Evolutionary conservation across 2,329 filamentous ascomycete species (phyloP).

Genomic region (Cercospora beticola): DNA sequence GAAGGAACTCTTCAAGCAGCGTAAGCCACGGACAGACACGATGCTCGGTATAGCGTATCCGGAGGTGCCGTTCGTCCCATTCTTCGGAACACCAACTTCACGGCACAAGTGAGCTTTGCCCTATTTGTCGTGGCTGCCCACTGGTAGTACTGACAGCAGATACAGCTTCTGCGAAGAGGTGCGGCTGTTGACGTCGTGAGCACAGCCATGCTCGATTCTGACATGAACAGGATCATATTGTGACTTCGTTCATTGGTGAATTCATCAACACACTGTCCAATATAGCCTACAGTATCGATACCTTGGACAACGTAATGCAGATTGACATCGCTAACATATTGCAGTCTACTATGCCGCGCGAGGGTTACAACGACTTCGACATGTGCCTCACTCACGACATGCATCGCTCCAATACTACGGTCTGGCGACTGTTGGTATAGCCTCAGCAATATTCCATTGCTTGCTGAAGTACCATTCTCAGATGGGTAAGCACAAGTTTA

Average conservation of each 20-base stretch:
- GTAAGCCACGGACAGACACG: not conserved
- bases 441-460: not conserved
- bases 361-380: not conserved
- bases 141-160: not conserved
- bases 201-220: not conserved
- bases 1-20: not conserved
- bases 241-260: not conserved
- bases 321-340: not conserved
- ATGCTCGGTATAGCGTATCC: conserved; percentile 1
- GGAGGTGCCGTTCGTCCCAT: not conserved
- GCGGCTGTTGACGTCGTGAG: not conserved
- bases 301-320: not conserved
- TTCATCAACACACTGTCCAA: not conserved
- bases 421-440: not conserved
- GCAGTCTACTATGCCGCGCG: not conserved
- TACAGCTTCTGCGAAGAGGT: conserved; percentile 2
- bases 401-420: not conserved
- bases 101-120: not conserved
- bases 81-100: not conserved
- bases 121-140: not conserved
- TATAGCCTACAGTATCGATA: not conserved
- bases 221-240: not conserved
- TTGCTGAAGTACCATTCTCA: conserved; percentile 1
- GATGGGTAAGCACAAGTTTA: not conserved
- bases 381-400: not conserved